phyloP scores from a whole-genome alignment of 192 early-diverging fungal species.

The Umbelopsis sp. region DNA sequence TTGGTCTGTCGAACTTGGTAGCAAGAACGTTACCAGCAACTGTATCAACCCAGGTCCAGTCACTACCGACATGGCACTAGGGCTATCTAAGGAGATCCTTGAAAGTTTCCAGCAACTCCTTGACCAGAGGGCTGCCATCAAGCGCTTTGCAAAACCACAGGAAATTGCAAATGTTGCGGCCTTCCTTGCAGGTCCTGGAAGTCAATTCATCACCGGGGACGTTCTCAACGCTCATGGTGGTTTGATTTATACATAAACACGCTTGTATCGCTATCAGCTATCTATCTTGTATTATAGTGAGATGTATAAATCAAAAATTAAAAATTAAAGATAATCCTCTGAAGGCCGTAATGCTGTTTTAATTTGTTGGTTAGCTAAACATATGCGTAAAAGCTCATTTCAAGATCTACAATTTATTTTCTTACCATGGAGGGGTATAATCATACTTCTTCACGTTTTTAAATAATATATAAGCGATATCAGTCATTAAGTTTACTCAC shows the following conservation, averaged over 20 bases:
- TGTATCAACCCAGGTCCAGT: slow-evolving; percentile 82
- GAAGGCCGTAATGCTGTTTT: too few relatives aligned
- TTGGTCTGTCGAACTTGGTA: slow-evolving; percentile 72
- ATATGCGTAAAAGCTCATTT: too few relatives aligned
- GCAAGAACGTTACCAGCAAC: slow-evolving; percentile 67
- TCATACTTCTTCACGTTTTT: too few relatives aligned
- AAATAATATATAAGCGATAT: too few relatives aligned
- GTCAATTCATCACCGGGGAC: slow-evolving; percentile 1
- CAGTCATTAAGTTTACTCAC: too few relatives aligned
- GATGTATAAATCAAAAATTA: neutral
- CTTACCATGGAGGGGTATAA: too few relatives aligned
- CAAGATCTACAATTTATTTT: too few relatives aligned
- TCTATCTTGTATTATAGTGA: neutral
- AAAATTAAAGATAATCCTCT: too few relatives aligned
- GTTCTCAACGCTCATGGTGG: neutral
- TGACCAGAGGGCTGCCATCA: neutral
- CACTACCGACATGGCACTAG: slow-evolving; percentile 66
- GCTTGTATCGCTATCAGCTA: neutral
- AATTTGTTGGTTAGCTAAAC: too few relatives aligned
- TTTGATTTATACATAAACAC: neutral
- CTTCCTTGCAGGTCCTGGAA: neutral
- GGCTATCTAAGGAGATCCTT: neutral
- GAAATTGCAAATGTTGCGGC: neutral
- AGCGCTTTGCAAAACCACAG: neutral
- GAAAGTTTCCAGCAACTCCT: neutral